Evolutionary conservation across 1,284 basidiomycete species (phyloP).

Genomic region (Rhizopogon hawkerae): DNA sequence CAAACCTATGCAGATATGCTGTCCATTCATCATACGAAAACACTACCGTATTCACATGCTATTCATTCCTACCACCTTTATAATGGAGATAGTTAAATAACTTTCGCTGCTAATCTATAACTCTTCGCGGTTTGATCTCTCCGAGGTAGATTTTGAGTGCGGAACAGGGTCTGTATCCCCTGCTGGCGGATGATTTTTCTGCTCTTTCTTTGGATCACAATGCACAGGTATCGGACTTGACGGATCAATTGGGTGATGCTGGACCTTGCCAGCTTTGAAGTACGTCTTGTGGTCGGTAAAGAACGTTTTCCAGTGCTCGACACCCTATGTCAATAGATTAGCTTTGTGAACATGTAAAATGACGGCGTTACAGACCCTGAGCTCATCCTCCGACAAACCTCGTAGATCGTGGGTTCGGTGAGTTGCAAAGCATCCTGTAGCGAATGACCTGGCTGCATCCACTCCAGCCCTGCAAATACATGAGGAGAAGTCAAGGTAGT

Average conservation of each 20-base stretch:
- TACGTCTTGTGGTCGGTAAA: constrained; percentile 77
- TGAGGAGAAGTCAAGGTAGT: constrained; percentile 9
- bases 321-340: constrained; percentile 38
- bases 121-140: constrained; percentile 28
- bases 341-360: not conserved
- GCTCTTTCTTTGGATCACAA: constrained; percentile 57
- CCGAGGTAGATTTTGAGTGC: constrained; percentile 9
- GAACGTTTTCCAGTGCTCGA: constrained; percentile 85
- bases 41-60: constrained; percentile 16
- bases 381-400: constrained; percentile 65
- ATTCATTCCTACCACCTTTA: constrained; percentile 7
- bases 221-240: constrained; percentile 69
- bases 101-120: constrained; percentile 23
- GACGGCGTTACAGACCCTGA: constrained; percentile 42
- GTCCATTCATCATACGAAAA: constrained; percentile 12
- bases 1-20: not conserved
- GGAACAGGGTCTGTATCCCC: constrained; percentile 8
- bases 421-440: constrained; percentile 84
- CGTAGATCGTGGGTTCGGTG: constrained; percentile 88
- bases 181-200: constrained; percentile 15
- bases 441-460: constrained; percentile 85
- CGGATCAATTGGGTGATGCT: constrained; percentile 73
- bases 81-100: constrained; percentile 4
- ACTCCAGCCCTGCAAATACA: constrained; percentile 59
- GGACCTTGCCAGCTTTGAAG: constrained; percentile 64